Evolutionary conservation across 2,329 filamentous ascomycete species (phyloP).

Genomic region (Phialophora macrospora): DNA sequence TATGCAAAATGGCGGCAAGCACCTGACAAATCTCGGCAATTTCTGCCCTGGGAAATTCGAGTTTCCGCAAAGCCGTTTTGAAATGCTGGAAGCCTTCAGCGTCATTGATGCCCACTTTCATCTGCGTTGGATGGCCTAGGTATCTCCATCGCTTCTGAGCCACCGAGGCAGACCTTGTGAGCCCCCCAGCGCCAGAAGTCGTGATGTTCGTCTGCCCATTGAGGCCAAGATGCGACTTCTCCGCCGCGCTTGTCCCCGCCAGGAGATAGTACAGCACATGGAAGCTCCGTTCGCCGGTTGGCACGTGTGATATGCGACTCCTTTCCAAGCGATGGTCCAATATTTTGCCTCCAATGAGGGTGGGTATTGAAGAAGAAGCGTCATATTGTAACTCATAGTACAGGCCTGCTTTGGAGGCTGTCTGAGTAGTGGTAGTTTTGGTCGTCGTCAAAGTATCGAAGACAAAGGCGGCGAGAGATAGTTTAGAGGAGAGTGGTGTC

Average conservation of each 20-base stretch:
- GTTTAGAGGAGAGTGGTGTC: conserved; percentile 88
- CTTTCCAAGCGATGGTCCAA: conserved; percentile 91
- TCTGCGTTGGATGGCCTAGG: conserved; percentile 90
- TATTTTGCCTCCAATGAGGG: conserved; percentile 90
- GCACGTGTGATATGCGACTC: conserved; percentile 87
- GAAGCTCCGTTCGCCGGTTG: conserved; percentile 94
- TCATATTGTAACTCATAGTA: conserved; percentile 98
- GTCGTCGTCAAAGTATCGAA: conserved; percentile 97
- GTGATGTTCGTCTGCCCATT: conserved; percentile 53
- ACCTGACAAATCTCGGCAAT: conserved; percentile 98
- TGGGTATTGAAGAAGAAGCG: conserved; percentile 80
- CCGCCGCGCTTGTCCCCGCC: conserved; percentile 85
- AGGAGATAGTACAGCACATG: conserved; percentile 95
- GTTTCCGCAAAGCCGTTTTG: conserved; percentile 90
- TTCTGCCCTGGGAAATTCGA: conserved; percentile 90
- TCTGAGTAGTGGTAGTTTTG: conserved; percentile 93
- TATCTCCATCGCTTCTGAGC: conserved; percentile 91
- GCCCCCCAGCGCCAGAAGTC: conserved; percentile 46
- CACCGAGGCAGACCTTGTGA: conserved; percentile 60
- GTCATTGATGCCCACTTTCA: conserved; percentile 97
- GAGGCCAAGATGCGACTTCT: conserved; percentile 82
- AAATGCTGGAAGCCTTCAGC: conserved; percentile 95
- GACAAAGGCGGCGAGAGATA: conserved; percentile 90
- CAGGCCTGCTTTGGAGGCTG: conserved; percentile 91
- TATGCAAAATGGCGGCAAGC: conserved; percentile 90